Evolutionary conservation across 371 early-diverging fungal species (phyloP), one percentile per base, ranked within the genome.

Genomic region (Zopfochytrium polystomum): DNA sequence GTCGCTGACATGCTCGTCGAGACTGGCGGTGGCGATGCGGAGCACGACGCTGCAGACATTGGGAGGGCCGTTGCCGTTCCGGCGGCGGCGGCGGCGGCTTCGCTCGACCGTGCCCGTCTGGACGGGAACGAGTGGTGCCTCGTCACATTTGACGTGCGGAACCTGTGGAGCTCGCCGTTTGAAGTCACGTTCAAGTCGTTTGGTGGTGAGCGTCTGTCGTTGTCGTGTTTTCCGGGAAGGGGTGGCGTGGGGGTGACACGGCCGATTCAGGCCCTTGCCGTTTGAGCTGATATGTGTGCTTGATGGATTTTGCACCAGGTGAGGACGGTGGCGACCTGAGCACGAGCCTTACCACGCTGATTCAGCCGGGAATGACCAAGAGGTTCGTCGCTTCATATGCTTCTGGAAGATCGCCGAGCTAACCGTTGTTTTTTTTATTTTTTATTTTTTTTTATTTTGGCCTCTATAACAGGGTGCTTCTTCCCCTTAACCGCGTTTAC

Each of bases 61-160:
- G 54, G 44, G 18, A 20, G n/a, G 46, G 34, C 62, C 7, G 29
- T 30, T 4, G 54, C 47, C 20, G 62, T 18, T 5, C 26, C 27
- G 3, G 50, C 63, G 2, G 49, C 44, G 23, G 65, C 30, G 5
- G n/a, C n/a, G n/a, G n/a, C n/a, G n/a, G n/a, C n/a, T n/a, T n/a
- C n/a, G n/a, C n/a, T n/a, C n/a, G n/a, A n/a, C n/a, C n/a, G 32
- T n/a, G n/a, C n/a, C n/a, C n/a, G n/a, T n/a, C 38, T 38, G 18
- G 38, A 38, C 18, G 38, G 44, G 1, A 48, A 60, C 42, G 86
- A 88, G 31, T 86, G 81, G 51, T 89, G 85, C 71, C 65, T 92
- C 33, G 63, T 90, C 31, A 86, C 88, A 30, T 68, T 92, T 66
- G 92, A 92, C 74, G 70, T 92, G n/a, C 71, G 81, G 42, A 92